Base-by-base conservation (phyloP, 2,329 filamentous ascomycete genomes). In the Rachicladosporium sp. region DNA sequence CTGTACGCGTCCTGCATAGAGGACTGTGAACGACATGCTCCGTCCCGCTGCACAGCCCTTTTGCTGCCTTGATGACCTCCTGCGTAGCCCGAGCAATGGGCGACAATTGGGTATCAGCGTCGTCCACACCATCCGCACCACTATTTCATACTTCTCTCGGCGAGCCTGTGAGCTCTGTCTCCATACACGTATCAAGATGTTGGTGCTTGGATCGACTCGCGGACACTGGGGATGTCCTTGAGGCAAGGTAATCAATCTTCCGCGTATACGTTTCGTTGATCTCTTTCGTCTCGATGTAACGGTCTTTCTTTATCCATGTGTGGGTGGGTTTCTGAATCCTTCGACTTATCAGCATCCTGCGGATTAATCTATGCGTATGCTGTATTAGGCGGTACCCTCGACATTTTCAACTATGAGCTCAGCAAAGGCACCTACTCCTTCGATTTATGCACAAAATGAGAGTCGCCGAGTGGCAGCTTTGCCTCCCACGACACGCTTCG, bases 51-150 rank as follows among this genome's bases (percentile, higher is more conserved):
- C 33, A 15, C 15, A 12, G 11, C n/a, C 33, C 10, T 35, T 35
- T 10, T 11, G 10, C 10, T 19, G 33, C 10, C 10, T 10, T 12
- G n/a, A 21, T 35, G 10, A 11, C 10, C 33, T 35, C 11, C 15
- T 21, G 10, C 15, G 15, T 19, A 19, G 15, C 15, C 15, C 15
- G 15, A 19, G 38, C 38, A 41, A 41, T 35, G 38, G 33, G 38
- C 38, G 36, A 35, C 38, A 41, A 35, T 41, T 41, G 38, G 34
- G 38, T 41, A 36, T n/a, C 34, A 41, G 37, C 34, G 33, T 36
- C 37, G 21, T 36, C 33, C 38, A 33, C 21, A 36, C 34, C 38
- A 41, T 41, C 38, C 38, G 38, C 38, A 36, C 37, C 38, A 35
- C 38, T 41, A 41, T 41, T 36, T 35, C 34, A 19, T 19, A 19